Percentiles rank a stretch among this genome's conserved stretches.
These are phyloP conservation scores for Sutorius australiensis DNA, from an alignment of 768 basidiomycete genomes.

Conservation along the genomic window DNA sequence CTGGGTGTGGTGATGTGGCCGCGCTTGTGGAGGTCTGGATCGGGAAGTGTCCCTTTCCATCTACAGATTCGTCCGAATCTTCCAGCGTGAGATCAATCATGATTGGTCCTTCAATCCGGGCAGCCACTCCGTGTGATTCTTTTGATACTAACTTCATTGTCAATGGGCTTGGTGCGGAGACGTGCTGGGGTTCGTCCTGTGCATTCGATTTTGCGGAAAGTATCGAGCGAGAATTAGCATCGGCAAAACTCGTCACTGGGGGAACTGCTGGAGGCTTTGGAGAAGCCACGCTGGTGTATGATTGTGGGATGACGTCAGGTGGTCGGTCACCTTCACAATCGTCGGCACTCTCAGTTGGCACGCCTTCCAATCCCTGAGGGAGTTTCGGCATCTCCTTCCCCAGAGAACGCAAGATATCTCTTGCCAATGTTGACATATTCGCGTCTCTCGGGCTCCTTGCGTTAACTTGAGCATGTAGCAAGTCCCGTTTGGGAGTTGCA, in stretches of 20 bases:
- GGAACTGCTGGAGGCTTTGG: not conserved
- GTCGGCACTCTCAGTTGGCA: not conserved
- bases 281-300: not conserved
- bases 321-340: not conserved
- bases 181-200: not conserved
- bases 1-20: conserved; percentile 5
- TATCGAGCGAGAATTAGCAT: not conserved
- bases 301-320: not conserved
- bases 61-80: conserved; percentile 20
- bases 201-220: not conserved
- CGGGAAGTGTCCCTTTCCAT: conserved; percentile 9
- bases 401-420: conserved; percentile 53
- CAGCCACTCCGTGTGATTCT: not conserved
- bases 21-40: conserved; percentile 3
- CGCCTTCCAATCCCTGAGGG: conserved; percentile 5
- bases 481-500: conserved; percentile 9
- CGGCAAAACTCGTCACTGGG: not conserved
- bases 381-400: conserved; percentile 23
- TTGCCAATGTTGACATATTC: conserved; percentile 50
- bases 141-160: not conserved
- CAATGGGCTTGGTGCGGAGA: not conserved
- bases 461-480: not conserved
- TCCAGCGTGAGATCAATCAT: conserved; percentile 28
- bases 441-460: conserved; percentile 37
- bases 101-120: conserved; percentile 14